Percentiles rank a stretch among this genome's conserved stretches.
phyloP scores from a whole-genome alignment of 2,329 filamentous ascomycete genomes.

The Magnaporthiopsis rhizophila region DNA sequence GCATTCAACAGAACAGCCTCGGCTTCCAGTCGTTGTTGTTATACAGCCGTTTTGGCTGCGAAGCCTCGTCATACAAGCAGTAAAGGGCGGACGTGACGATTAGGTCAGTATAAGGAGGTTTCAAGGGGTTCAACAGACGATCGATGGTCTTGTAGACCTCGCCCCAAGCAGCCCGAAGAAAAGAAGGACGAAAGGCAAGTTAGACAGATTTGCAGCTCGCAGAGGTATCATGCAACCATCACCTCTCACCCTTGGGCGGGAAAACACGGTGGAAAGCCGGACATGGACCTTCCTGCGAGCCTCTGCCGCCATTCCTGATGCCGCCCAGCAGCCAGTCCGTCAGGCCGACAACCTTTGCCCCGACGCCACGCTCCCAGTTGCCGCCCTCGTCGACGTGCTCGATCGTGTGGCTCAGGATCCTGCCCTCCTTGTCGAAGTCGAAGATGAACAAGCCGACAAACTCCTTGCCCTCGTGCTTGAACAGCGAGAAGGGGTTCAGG shows the following conservation, averaged over 20 bases:
- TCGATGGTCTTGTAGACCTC: too few species aligned
- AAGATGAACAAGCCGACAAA: slow-evolving; percentile 93
- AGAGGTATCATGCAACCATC: not conserved
- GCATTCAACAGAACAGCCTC: not conserved
- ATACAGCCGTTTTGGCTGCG: not conserved
- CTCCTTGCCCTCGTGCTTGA: slow-evolving; percentile 54
- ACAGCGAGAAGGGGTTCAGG: slow-evolving; percentile 17
- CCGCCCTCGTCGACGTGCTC: slow-evolving; percentile 82
- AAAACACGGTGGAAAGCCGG: not conserved
- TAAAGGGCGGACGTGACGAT: not conserved
- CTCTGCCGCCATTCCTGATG: slow-evolving; percentile 36
- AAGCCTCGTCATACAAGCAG: not conserved
- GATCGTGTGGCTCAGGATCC: slow-evolving; percentile 82
- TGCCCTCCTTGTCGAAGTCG: slow-evolving; percentile 82
- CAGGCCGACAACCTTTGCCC: slow-evolving; percentile 77
- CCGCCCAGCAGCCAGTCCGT: slow-evolving; percentile 92
- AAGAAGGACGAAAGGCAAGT: not conserved
- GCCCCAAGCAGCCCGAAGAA: not conserved
- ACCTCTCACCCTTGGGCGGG: not conserved
- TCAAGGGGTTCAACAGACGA: too few species aligned
- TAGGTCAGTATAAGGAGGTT: not conserved
- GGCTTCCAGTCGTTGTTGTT: not conserved
- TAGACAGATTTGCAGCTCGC: not conserved
- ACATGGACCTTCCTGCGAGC: slow-evolving; percentile 1
- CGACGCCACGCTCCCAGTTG: slow-evolving; percentile 72